Base-by-base conservation (phyloP, 495 filamentous ascomycete genomes). In the Penicillium herquei region DNA sequence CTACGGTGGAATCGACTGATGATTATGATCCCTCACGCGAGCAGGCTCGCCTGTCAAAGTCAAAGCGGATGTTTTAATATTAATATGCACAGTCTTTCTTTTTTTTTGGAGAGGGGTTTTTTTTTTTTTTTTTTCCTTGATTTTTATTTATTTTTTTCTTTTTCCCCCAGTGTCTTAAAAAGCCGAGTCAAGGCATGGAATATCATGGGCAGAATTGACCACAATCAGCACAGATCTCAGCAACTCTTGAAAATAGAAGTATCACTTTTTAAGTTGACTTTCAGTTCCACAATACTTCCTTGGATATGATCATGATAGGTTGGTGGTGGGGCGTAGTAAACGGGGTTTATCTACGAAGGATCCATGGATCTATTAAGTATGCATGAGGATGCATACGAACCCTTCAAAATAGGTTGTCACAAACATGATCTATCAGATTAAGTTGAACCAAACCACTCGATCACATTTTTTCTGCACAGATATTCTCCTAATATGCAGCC, bases 1-100 rank as follows among this genome's bases (percentile, higher is more conserved):
- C 71, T 13, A 74, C 65, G 12, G 59, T 74, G 12, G 71, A 74
- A 50, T 50, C 64, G 8, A 61, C 56, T 51, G 46, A 48, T 33
- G 61, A 62, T 32, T 63, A 46, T 41, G 33, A 44, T 18, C 35
- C 56, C 43, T 51, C 60, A 9, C 18, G 44, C 33, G 63, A 63
- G 54, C 60, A 39, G 52, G 57, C 57, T 66, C 52, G 39, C 43
- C 57, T 49, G 31, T 54, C 51, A 43, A 56, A 51, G 31, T 54
- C 51, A 43, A 56, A 51, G 12, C 18, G 60, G 34, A 17, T 48
- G 11, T 54, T 50, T 33, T 52, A 21, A 46, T 49, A 55, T 34
- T 18, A 37, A 37, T 10, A 37, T 10, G 8, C 34, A 37, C 12
- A 10, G 8, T 46, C 1, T 46, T 32, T 41, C 14, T 7, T 41